phyloP scores from a whole-genome alignment of 306 rosid genomes.

The Gynostemma pentaphyllum region DNA sequence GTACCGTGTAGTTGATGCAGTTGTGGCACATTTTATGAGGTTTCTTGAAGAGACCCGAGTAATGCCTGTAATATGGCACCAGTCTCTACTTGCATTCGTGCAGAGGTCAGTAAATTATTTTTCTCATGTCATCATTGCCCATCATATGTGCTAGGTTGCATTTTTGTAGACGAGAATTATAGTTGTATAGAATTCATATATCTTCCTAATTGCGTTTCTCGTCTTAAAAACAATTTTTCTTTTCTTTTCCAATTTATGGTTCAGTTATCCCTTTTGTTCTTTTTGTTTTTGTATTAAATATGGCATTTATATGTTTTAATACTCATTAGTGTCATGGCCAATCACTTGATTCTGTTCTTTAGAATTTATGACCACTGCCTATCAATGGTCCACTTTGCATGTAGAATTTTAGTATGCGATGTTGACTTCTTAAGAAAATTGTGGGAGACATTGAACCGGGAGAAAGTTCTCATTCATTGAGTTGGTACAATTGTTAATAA shows the following conservation, averaged over 20 bases:
- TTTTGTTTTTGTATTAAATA: not conserved
- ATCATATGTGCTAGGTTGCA: not conserved
- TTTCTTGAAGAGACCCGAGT: conserved; percentile 50
- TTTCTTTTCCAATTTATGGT: not conserved
- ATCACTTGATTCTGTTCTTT: not conserved
- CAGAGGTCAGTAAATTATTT: conserved; percentile 51
- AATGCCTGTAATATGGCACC: conserved; percentile 99
- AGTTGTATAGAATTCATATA: not conserved
- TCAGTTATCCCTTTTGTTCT: not conserved
- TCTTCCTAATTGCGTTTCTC: not conserved
- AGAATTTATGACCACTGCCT: not conserved
- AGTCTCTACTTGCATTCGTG: conserved; percentile 81
- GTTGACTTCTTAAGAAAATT: too few relatives aligned
- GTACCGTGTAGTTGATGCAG: conserved; percentile 68
- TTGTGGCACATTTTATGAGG: conserved; percentile 70
- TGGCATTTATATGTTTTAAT: not conserved
- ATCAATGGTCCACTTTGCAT: not conserved
- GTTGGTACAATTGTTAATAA: not conserved
- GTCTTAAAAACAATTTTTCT: not conserved
- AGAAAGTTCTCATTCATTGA: not conserved
- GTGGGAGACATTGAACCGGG: not conserved
- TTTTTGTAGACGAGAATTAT: not conserved
- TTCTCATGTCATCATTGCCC: not conserved
- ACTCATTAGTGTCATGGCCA: not conserved
- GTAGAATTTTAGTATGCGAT: too few relatives aligned